Conservation (phyloP, 352 stramenopile species). For the Phytopythium ostracodes region DNA sequence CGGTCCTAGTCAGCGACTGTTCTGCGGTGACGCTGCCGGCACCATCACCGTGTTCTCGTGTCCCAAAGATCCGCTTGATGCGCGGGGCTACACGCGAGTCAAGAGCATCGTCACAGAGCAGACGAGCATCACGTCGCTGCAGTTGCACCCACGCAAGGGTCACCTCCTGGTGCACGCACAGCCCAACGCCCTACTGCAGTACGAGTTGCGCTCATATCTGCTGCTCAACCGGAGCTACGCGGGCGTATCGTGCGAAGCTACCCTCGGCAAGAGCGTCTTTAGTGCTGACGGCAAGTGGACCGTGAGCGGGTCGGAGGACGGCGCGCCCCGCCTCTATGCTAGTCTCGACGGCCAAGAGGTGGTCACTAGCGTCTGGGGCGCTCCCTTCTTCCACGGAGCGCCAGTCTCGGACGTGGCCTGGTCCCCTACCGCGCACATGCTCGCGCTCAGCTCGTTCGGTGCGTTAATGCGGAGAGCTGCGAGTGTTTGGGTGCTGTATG, state of each 20-base stretch:
- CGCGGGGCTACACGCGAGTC: constrained; percentile 25
- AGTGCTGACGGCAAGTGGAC: constrained; percentile 66
- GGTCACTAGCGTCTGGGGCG: constrained; percentile 45
- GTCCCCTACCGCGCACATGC: constrained; percentile 56
- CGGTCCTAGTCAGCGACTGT: constrained; percentile 32
- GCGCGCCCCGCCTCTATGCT: constrained; percentile 43
- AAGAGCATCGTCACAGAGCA: constrained; percentile 57
- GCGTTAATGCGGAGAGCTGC: not conserved
- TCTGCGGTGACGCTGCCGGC: constrained; percentile 52
- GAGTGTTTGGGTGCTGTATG: not conserved
- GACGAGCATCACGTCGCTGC: constrained; percentile 42
- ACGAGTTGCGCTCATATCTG: constrained; percentile 69
- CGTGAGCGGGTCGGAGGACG: constrained; percentile 58
- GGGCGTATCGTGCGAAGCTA: constrained; percentile 38
- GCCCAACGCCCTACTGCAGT: constrained; percentile 58
- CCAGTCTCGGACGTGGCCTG: constrained; percentile 59
- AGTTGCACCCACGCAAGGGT: constrained; percentile 57
- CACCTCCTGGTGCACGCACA: constrained; percentile 67
- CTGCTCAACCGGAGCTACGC: constrained; percentile 68
- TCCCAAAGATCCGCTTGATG: not conserved
- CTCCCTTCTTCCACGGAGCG: constrained; percentile 43
- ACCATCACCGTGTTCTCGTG: constrained; percentile 40
- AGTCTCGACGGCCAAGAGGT: constrained; percentile 51
- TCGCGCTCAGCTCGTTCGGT: constrained; percentile 62
- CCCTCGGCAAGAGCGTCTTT: constrained; percentile 48